Conservation (phyloP, 805 yeast species). For the Torulaspora delbrueckii region DNA sequence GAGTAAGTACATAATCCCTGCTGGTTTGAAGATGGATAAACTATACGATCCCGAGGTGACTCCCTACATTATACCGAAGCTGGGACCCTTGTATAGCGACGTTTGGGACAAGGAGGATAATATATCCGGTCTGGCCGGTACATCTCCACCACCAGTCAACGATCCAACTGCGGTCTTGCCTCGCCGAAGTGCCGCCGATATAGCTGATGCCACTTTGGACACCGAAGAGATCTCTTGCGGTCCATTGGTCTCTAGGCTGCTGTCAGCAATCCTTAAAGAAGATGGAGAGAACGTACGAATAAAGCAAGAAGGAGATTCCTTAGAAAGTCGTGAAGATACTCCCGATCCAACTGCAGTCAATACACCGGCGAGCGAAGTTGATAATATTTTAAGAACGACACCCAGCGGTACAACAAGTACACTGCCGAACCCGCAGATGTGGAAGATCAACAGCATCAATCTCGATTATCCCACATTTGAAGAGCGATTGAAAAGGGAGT, state of each 20-base stretch:
- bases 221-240: conserved; percentile 81
- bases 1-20: conserved; percentile 55
- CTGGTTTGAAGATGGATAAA: conserved; percentile 34
- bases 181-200: conserved; percentile 51
- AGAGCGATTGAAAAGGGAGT: conserved; percentile 79
- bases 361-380: conserved; percentile 22
- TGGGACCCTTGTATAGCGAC: conserved; percentile 78
- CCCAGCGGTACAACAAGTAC: conserved; percentile 30
- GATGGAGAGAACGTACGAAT: conserved; percentile 16
- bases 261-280: conserved; percentile 64
- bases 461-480: conserved; percentile 78
- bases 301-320: conserved; percentile 11
- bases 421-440: conserved; percentile 42
- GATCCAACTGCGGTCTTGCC: conserved; percentile 45
- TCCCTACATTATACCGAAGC: conserved; percentile 77
- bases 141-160: conserved; percentile 45
- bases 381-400: conserved; percentile 6
- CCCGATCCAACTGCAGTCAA: conserved; percentile 18
- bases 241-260: conserved; percentile 76
- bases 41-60: conserved; percentile 61
- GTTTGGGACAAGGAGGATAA: conserved; percentile 83
- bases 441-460: conserved; percentile 43
- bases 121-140: conserved; percentile 39
- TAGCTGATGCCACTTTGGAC: conserved; percentile 56
- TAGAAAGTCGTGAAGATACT: conserved; percentile 18